Evolutionary conservation across 805 yeast species (phyloP).

Genomic region (Candida golubevii): DNA sequence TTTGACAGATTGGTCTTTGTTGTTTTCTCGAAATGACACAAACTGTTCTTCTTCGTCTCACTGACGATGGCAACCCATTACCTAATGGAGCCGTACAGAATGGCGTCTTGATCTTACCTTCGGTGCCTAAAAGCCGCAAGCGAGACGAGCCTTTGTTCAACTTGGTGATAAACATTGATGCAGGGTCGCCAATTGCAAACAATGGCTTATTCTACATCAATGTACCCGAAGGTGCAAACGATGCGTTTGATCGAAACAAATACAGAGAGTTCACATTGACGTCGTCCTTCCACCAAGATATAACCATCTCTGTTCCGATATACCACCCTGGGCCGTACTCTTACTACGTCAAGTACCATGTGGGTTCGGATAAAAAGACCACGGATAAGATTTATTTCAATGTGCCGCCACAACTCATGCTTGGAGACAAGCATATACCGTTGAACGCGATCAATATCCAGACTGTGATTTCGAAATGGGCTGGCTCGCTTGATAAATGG

Average conservation of each 20-base stretch:
- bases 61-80: slow-evolving; percentile 46
- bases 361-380: slow-evolving; percentile 25
- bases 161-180: slow-evolving; percentile 62
- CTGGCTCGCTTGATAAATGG: slow-evolving; percentile 72
- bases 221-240: slow-evolving; percentile 46
- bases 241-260: slow-evolving; percentile 51
- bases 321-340: slow-evolving; percentile 75
- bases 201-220: slow-evolving; percentile 73
- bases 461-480: slow-evolving; percentile 87
- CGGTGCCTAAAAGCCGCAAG: slow-evolving; percentile 30
- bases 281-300: slow-evolving; percentile 62
- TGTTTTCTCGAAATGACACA: slow-evolving; percentile 10
- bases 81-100: slow-evolving; percentile 30
- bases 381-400: slow-evolving; percentile 68
- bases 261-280: slow-evolving; percentile 50
- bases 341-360: slow-evolving; percentile 61
- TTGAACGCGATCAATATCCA: slow-evolving; percentile 78
- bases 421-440: slow-evolving; percentile 55
- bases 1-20: not conserved
- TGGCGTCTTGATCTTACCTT: slow-evolving; percentile 52
- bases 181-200: slow-evolving; percentile 69
- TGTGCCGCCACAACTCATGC: slow-evolving; percentile 70
- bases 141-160: slow-evolving; percentile 41
- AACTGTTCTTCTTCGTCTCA: slow-evolving; percentile 44
- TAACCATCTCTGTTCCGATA: slow-evolving; percentile 56